Conservation (phyloP, 1,284 basidiomycete genomes). For the Puccinia horiana region DNA sequence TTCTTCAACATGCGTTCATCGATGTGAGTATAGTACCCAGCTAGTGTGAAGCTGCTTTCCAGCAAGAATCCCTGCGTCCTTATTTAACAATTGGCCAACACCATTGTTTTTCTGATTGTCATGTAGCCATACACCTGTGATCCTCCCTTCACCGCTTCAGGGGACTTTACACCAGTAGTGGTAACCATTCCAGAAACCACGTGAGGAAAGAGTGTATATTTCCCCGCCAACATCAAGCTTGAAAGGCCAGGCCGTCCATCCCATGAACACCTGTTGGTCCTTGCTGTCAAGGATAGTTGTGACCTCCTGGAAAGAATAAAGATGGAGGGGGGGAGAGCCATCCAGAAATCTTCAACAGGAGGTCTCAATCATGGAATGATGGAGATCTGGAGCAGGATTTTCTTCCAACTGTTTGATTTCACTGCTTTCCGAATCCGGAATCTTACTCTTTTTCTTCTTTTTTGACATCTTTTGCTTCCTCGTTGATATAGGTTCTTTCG, state of each 20-base stretch:
- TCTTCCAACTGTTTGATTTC: too few species aligned
- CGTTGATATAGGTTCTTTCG: too few species aligned
- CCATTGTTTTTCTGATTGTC: too few species aligned
- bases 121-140: background rate
- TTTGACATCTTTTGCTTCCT: too few species aligned
- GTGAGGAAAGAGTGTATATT: background rate
- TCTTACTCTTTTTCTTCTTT: too few species aligned
- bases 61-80: background rate
- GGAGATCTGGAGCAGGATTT: background rate
- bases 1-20: background rate
- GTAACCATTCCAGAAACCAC: background rate
- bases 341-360: background rate
- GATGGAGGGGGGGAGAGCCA: background rate
- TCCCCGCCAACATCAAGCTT: background rate
- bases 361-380: background rate
- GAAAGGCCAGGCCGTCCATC: background rate
- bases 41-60: background rate
- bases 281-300: background rate
- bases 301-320: background rate
- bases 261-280: background rate
- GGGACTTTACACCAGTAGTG: slow-evolving; percentile 21
- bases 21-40: background rate
- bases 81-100: background rate
- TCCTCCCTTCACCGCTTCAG: background rate
- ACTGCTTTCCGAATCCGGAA: background rate